These are phyloP conservation scores for Castanea crenata DNA, from an alignment of 306 rosid genomes.

Conservation along the genomic window DNA sequence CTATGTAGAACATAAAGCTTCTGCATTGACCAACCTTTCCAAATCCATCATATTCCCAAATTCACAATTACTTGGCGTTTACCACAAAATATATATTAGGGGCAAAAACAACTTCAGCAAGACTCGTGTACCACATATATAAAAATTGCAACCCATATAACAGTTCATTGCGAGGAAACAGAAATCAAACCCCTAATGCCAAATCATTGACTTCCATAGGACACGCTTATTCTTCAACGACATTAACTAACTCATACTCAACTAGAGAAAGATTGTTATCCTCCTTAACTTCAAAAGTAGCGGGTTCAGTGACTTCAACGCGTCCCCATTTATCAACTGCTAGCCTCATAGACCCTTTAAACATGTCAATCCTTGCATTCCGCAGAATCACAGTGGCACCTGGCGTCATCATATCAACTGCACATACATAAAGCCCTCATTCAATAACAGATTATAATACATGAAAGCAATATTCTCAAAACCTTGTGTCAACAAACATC, in stretches of 20 bases:
- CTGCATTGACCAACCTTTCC: no score
- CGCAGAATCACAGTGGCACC: conserved; percentile 61
- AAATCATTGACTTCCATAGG: conserved; percentile 30
- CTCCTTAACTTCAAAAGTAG: conserved; percentile 66
- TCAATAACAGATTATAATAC: neutral
- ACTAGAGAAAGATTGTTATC: conserved; percentile 83
- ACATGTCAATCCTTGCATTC: conserved; percentile 93
- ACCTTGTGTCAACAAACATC: neutral
- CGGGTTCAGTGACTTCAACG: conserved; percentile 67
- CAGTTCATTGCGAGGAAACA: conserved; percentile 34
- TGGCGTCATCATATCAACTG: conserved; percentile 72
- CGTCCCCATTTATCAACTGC: conserved; percentile 94
- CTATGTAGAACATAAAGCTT: neutral
- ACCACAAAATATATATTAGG: conserved; percentile 19
- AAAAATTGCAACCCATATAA: conserved; percentile 36
- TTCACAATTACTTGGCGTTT: conserved; percentile 18
- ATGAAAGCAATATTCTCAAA: neutral
- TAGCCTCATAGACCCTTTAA: conserved; percentile 92
- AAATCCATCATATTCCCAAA: neutral
- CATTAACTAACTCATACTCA: conserved; percentile 81
- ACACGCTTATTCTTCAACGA: conserved; percentile 52
- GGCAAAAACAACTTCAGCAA: conserved; percentile 27
- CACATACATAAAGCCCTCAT: conserved; percentile 14
- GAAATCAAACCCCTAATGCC: conserved; percentile 26
- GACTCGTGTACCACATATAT: conserved; percentile 37